These are phyloP conservation scores for Aspergillus mulundensis DNA, from an alignment of 495 filamentous ascomycete species.

Conservation along the genomic window DNA sequence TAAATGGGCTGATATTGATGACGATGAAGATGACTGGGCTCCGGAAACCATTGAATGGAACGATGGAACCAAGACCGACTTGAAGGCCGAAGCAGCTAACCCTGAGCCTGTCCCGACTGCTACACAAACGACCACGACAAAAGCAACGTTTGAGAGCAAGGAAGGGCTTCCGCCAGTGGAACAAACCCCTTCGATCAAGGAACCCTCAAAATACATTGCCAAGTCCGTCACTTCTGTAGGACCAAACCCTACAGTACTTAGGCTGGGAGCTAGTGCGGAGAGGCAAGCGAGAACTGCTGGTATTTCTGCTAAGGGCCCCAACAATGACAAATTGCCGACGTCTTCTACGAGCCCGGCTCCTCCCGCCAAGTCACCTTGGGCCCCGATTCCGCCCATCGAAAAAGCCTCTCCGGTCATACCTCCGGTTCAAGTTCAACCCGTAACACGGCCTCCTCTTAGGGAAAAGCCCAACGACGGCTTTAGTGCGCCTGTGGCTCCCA, in stretches of 20 bases:
- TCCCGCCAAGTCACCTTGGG: slow-evolving; percentile 88
- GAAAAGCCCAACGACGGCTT: slow-evolving; percentile 33
- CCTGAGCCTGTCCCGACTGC: slow-evolving; percentile 31
- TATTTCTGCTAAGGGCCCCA: slow-evolving; percentile 60
- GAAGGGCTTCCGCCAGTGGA: slow-evolving; percentile 22
- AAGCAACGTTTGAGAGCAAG: slow-evolving; percentile 19
- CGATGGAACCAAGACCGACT: slow-evolving; percentile 88
- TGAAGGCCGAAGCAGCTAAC: slow-evolving; percentile 46
- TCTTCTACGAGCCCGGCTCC: slow-evolving; percentile 76
- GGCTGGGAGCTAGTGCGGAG: slow-evolving; percentile 48
- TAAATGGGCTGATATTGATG: slow-evolving; percentile 98
- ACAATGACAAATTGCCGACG: slow-evolving; percentile 68
- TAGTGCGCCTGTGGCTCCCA: slow-evolving; percentile 46
- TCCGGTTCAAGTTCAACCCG: slow-evolving; percentile 34
- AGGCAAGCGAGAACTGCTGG: slow-evolving; percentile 50
- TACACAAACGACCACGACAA: slow-evolving; percentile 10
- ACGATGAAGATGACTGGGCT: slow-evolving; percentile 97
- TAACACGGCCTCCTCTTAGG: slow-evolving; percentile 24
- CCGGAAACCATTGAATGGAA: slow-evolving; percentile 96
- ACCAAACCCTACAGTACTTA: slow-evolving; percentile 51
- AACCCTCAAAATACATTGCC: slow-evolving; percentile 32
- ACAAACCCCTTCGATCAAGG: slow-evolving; percentile 22
- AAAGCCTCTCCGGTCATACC: slow-evolving; percentile 65
- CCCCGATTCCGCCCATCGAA: slow-evolving; percentile 76
- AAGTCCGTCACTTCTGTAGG: slow-evolving; percentile 48